Base-by-base conservation (phyloP, 495 filamentous ascomycete genomes). In the Hypoxylon crocopeplum region DNA sequence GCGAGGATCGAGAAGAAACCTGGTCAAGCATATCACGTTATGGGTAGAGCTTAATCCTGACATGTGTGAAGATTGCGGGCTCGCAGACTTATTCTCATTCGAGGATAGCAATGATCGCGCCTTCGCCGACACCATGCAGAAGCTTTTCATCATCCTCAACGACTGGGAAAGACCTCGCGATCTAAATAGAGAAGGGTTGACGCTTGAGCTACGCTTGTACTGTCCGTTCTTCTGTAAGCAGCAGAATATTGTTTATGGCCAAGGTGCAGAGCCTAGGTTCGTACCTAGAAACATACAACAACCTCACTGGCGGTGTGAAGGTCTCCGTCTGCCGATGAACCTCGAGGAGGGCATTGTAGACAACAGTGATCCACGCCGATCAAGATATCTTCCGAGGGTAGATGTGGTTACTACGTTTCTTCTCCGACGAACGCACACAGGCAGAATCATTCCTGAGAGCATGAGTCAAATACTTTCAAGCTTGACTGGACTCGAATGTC, bases 341-440 rank as follows among this genome's bases (percentile, higher is more conserved):
- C n/a, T n/a, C n/a, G n/a, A n/a, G n/a, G n/a, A n/a, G n/a, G n/a
- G n/a, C n/a, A n/a, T n/a, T n/a, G n/a, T n/a, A n/a, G n/a, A n/a
- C n/a, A n/a, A n/a, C n/a, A n/a, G n/a, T n/a, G n/a, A n/a, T n/a
- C n/a, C n/a, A n/a, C n/a, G n/a, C n/a, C n/a, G n/a, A n/a, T n/a
- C n/a, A 3, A 27, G 24, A 27, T 5, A 15, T 16, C 47, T 39
- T 10, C 25, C 44, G 8, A 22, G 33, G 13, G 44, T 56, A 12
- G 19, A 48, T 41, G 16, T 41, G n/a, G 44, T 48, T 13, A 56
- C 44, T 0, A 24, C 24, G 12, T 48, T 56, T 11, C 41, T 56
- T 21, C 12, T 56, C 16, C 15, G 41, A 25, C 17, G 34, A n/a
- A 22, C n/a, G n/a, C n/a, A n/a, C n/a, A n/a, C n/a, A n/a, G 46